A percentile compares a stretch with the other conserved stretches of the same genome.
Evolutionary conservation across 2,329 filamentous ascomycete species (phyloP).

Genomic region (Fusarium pseudocircinatum): DNA sequence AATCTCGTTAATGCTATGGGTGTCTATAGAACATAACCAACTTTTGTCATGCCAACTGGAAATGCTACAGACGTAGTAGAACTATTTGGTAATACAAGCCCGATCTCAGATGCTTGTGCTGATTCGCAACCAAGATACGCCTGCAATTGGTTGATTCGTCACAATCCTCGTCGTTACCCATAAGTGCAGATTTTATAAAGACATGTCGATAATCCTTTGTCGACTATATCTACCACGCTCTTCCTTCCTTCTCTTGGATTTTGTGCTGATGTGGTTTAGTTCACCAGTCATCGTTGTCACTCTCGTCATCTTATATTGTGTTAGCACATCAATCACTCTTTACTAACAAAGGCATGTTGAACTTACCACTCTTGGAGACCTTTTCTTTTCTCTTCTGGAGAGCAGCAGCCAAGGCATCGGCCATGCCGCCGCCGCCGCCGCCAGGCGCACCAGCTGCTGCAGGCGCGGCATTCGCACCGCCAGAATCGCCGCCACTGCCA

Average conservation of each 20-base stretch:
- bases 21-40: slow-evolving; percentile 28
- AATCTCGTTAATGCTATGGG: slow-evolving; percentile 32
- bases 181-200: slow-evolving; percentile 10
- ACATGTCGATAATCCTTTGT: slow-evolving; percentile 12
- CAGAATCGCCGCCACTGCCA: slow-evolving; percentile 58
- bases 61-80: slow-evolving; percentile 24
- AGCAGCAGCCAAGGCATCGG: slow-evolving; percentile 82
- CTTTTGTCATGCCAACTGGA: slow-evolving; percentile 19
- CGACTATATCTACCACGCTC: slow-evolving; percentile 2
- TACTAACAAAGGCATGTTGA: background rate
- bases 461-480: slow-evolving; percentile 62
- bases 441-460: slow-evolving; percentile 62
- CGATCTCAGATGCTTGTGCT: slow-evolving; percentile 5
- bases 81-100: background rate
- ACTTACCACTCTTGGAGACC: slow-evolving; percentile 94
- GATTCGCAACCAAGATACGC: slow-evolving; percentile 5
- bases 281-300: slow-evolving; percentile 79
- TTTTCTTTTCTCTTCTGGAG: slow-evolving; percentile 89
- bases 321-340: slow-evolving; percentile 5
- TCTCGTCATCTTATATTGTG: slow-evolving; percentile 72
- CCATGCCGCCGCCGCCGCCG: slow-evolving; percentile 73
- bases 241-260: slow-evolving; percentile 24
- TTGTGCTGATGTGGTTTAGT: slow-evolving; percentile 3
- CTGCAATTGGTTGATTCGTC: background rate
- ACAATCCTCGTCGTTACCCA: slow-evolving; percentile 3